A percentile compares a stretch with the other conserved stretches of the same genome.
Conservation (phyloP, 2,329 filamentous ascomycete genomes). For the Cordyceps farinosa region DNA sequence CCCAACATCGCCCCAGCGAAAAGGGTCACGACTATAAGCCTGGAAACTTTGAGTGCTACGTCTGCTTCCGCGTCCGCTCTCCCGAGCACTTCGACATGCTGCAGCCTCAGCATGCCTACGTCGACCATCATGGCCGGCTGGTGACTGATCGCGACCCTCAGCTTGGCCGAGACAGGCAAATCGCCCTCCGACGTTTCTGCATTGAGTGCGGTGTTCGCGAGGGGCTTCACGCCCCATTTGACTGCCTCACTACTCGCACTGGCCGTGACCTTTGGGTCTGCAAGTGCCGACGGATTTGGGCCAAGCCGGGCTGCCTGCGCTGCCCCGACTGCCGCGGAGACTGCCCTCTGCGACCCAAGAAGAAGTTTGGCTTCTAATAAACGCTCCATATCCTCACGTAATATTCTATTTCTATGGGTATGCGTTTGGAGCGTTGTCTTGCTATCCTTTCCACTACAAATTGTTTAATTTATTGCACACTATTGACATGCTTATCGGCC, state of each 20-base stretch:
- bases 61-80: constrained; percentile 39
- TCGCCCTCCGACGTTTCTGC: constrained; percentile 38
- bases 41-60: constrained; percentile 41
- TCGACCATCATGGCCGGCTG: constrained; percentile 31
- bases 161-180: constrained; percentile 26
- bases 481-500: constrained; percentile 2
- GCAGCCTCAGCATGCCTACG: constrained; percentile 32
- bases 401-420: background rate
- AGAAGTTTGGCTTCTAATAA: constrained; percentile 25
- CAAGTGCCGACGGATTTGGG: constrained; percentile 35
- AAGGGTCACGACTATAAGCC: constrained; percentile 36
- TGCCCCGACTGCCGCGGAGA: constrained; percentile 35
- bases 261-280: constrained; percentile 40
- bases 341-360: constrained; percentile 35
- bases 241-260: constrained; percentile 36
- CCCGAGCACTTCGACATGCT: constrained; percentile 38
- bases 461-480: constrained; percentile 3
- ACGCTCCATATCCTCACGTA: background rate
- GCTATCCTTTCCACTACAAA: background rate
- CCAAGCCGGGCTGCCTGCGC: constrained; percentile 33
- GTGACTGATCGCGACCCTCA: constrained; percentile 30
- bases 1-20: constrained; percentile 37
- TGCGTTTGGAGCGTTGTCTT: background rate
- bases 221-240: constrained; percentile 36
- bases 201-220: constrained; percentile 39